These are phyloP conservation scores for Pythium aquatile DNA, from an alignment of 352 stramenopile species.

Conservation along the genomic window DNA sequence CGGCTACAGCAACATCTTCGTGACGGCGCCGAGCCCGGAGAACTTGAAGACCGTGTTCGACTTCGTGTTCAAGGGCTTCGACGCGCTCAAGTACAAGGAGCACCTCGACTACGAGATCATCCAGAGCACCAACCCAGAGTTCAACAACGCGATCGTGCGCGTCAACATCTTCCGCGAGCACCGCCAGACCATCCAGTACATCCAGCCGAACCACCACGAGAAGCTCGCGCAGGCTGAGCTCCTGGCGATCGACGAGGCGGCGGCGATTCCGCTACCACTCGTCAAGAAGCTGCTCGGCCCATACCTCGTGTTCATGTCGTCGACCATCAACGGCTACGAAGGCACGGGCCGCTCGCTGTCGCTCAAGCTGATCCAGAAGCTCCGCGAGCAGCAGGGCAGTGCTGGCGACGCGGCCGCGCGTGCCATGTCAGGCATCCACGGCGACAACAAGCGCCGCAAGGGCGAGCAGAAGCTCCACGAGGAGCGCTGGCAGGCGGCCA, in stretches of 20 bases:
- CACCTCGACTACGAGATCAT: slow-evolving; percentile 98
- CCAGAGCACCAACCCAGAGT: slow-evolving; percentile 85
- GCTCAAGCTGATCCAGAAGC: slow-evolving; percentile 98
- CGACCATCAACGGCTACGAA: slow-evolving; percentile 99
- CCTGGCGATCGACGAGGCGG: slow-evolving; percentile 98
- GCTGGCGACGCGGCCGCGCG: slow-evolving; percentile 56
- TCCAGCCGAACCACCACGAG: slow-evolving; percentile 92
- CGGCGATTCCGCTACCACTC: slow-evolving; percentile 99
- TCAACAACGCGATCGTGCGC: slow-evolving; percentile 89
- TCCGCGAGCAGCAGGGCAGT: slow-evolving; percentile 92
- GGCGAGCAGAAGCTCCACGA: slow-evolving; percentile 96
- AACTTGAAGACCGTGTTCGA: slow-evolving; percentile 99
- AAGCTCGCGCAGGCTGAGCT: slow-evolving; percentile 98
- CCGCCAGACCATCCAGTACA: slow-evolving; percentile 98
- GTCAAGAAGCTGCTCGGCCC: slow-evolving; percentile 95
- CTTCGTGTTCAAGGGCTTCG: slow-evolving; percentile 96
- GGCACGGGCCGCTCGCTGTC: slow-evolving; percentile 98
- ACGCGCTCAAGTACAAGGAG: slow-evolving; percentile 93
- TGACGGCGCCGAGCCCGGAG: slow-evolving; percentile 98
- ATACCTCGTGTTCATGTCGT: slow-evolving; percentile 98
- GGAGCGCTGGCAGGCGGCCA: slow-evolving; percentile 93
- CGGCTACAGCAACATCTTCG: slow-evolving; percentile 95
- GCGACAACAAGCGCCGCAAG: slow-evolving; percentile 92
- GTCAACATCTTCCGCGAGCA: slow-evolving; percentile 98
- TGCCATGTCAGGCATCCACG: slow-evolving; percentile 72